Evolutionary conservation across 495 filamentous ascomycete genomes (phyloP), one percentile per base, ranked within the genome.

Genomic region (Podospora pseudoanserina): DNA sequence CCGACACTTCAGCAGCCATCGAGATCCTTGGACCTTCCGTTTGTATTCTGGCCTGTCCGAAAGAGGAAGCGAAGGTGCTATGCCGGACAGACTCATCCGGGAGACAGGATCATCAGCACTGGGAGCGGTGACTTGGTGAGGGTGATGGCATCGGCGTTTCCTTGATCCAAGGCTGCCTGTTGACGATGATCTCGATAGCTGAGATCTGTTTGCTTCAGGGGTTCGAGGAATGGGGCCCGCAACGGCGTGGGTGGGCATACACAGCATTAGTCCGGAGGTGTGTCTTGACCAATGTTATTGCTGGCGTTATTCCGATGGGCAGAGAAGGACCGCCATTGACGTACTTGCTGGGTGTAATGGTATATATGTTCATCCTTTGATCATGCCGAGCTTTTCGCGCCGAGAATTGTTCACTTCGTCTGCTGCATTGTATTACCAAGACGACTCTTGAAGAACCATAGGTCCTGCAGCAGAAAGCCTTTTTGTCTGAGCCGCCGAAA

Each of bases 361-460:
- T 72, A 69, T 72, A 72, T 72, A 72, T 67, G 66, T 28, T 59
- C 59, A 49, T 20, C 59, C 63, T 30, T 58, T 30, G 19, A 39
- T 27, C 28, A 53, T 30, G 27, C 58, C 63, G 63, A 63, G 49
- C 19, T 19, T 62, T 23, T 27, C 20, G 44, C 27, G 65, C 56
- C 16, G 18, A 26, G 67, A 19, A 6, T 20, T 20, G 18, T 65
- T 68, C 20, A 55, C 39, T 28, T 55, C 20, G 16, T 13, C 39
- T 20, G 20, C n/a, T 20, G 15, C 63, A 16, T 23, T 32, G 49
- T 23, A n/a, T 44, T 65, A 57, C 23, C 39, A 54, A 28, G 18
- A 57, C 5, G 19, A 44, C 15, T 18, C 15, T 49, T 32, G 19
- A n/a, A 49, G 30, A 19, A 44, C 61, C 20, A 23, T 20, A 32